These are phyloP conservation scores for Malus asiatica DNA, from an alignment of 306 rosid genomes.

Conservation along the genomic window DNA sequence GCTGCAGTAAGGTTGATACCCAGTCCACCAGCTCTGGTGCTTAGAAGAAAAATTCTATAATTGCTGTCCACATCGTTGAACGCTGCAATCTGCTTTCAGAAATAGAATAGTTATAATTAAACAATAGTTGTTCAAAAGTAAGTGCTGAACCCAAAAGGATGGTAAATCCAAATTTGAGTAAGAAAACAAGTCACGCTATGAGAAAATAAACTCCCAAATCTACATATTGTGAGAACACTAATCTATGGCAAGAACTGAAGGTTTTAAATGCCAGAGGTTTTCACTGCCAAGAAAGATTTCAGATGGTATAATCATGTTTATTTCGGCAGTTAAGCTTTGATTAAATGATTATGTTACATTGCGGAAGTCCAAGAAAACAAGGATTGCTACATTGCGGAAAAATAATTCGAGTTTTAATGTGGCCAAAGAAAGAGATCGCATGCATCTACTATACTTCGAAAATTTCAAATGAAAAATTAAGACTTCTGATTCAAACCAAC, in stretches of 20 bases:
- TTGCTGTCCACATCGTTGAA: conserved; percentile 67
- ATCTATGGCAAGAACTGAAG: background rate
- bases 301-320: background rate
- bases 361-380: background rate
- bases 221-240: background rate
- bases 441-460: background rate
- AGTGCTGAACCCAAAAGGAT: background rate
- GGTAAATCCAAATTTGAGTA: background rate
- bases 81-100: conserved; percentile 49
- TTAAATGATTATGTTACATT: background rate
- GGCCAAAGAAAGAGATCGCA: background rate
- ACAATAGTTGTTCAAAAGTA: background rate
- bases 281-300: background rate
- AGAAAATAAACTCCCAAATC: background rate
- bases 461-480: background rate
- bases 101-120: conserved; percentile 5
- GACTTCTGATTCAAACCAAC: background rate
- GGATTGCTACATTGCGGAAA: background rate
- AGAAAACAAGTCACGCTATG: background rate
- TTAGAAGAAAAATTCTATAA: conserved; percentile 64
- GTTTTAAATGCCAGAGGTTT: background rate
- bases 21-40: conserved; percentile 98
- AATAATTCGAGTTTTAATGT: background rate
- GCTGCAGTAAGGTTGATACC: conserved; percentile 98
- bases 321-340: background rate